Evolutionary conservation across 2,329 filamentous ascomycete species (phyloP), one percentile per base, ranked within the genome.

Genomic region (Aspergillus sojae): DNA sequence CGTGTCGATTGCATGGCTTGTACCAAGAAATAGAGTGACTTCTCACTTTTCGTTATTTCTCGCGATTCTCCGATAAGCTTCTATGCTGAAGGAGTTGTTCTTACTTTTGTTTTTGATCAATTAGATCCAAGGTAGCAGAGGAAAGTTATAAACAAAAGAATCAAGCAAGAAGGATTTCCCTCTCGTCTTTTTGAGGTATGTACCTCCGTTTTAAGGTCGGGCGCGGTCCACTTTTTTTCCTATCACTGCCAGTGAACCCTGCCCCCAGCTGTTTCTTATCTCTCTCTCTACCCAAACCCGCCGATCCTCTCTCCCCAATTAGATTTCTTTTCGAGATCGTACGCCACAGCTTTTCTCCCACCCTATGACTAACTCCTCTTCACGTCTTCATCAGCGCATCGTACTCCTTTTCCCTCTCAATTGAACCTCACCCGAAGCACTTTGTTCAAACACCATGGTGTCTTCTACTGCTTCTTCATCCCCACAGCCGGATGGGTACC

Each of bases 391-490:
- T 16, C 50, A 41, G 12, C 48, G 30, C 50, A 5, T 34, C 32
- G 4, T 43, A 41, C n/a, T 30, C 28, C 46, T 28, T 14, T 55
- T 43, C 30, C 19, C 21, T 45, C 53, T 48, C 30, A 56, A 60
- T 56, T 64, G 57, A 61, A 43, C 30, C 21, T 43, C 23, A 14
- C 5, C 41, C 36, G 12, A 53, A 46, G 19, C 14, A 41, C 16
- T 41, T 19, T n/a, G 19, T 10, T n/a, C 32, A 54, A 34, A 36
- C 61, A 67, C 58, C 65, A 77, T 77, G 74, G 73, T 73, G 36
- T 76, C 74, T 67, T 70, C 74, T 56, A 59, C 68, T 36, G 65
- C 67, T n/a, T 69, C 67, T 16, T 63, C 74, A 26, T 72, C 69
- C 53, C 70, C 74, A 14, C 66, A 63, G 43, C 66, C 72, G 45